A percentile compares a stretch with the other conserved stretches of the same genome.
Evolutionary conservation across 768 basidiomycete genomes (phyloP).

Genomic region (Mrakia gelida): DNA sequence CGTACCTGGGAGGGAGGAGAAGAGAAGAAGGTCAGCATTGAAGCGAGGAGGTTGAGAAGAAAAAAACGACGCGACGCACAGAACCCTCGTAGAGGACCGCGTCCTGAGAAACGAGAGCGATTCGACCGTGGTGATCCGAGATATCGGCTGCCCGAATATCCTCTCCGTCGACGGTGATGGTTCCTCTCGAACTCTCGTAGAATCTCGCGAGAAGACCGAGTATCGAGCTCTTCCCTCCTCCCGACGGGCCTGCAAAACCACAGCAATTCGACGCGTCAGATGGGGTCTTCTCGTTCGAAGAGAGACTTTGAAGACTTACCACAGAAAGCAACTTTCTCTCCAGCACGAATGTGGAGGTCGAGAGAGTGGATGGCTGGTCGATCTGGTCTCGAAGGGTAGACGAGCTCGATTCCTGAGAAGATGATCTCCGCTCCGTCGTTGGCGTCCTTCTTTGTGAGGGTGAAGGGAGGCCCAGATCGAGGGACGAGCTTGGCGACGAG

Average conservation of each 20-base stretch:
- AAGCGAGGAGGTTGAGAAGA: background rate
- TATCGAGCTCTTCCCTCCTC: constrained; percentile 33
- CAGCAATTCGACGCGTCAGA: background rate
- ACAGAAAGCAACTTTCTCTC: constrained; percentile 42
- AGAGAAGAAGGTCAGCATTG: background rate
- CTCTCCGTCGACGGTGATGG: constrained; percentile 38
- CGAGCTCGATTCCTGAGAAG: constrained; percentile 30
- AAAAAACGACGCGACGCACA: constrained; percentile 27
- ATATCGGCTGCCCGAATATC: constrained; percentile 39
- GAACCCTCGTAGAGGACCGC: constrained; percentile 42
- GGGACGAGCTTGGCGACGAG: background rate
- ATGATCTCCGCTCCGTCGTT: background rate
- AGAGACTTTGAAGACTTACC: constrained; percentile 34
- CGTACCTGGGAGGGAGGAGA: constrained; percentile 8
- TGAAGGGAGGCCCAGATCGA: background rate
- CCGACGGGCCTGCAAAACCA: constrained; percentile 18
- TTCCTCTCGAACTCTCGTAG: constrained; percentile 40
- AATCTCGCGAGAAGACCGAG: constrained; percentile 42
- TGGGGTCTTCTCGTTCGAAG: too few relatives aligned
- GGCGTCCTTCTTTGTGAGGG: background rate
- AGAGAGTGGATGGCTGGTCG: constrained; percentile 36
- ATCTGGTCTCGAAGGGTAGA: constrained; percentile 39
- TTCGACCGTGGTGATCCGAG: constrained; percentile 35
- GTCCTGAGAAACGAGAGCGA: constrained; percentile 44
- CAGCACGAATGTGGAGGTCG: constrained; percentile 37